phyloP scores from a whole-genome alignment of 805 yeast species.

The Kuraishia piskuri region DNA sequence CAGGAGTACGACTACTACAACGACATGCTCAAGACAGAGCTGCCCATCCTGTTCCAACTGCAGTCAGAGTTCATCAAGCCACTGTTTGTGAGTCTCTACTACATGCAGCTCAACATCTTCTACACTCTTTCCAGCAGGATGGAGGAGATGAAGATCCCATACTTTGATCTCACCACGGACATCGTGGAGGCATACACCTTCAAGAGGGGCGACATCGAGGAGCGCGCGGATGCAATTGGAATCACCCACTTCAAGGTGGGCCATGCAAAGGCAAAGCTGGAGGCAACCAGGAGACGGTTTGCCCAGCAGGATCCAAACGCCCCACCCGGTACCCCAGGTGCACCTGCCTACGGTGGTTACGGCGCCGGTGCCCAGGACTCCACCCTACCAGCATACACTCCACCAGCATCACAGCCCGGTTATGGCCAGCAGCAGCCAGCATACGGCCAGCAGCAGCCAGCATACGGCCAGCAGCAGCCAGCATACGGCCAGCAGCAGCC shows the following conservation, averaged over 20 bases:
- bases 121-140: conserved; percentile 84
- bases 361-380: conserved; percentile 27
- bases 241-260: conserved; percentile 86
- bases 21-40: conserved; percentile 84
- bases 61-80: conserved; percentile 93
- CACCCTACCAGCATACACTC: conserved; percentile 24
- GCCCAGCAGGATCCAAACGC: conserved; percentile 27
- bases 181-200: conserved; percentile 68
- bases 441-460: conserved; percentile 12
- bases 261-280: conserved; percentile 78
- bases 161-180: conserved; percentile 81
- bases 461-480: conserved; percentile 14
- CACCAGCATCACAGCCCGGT: conserved; percentile 24
- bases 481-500: conserved; percentile 16
- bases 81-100: conserved; percentile 86
- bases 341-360: conserved; percentile 12
- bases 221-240: conserved; percentile 81
- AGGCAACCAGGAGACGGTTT: conserved; percentile 65
- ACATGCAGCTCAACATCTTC: conserved; percentile 95
- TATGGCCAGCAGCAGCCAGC: conserved; percentile 14
- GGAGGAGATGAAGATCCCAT: conserved; percentile 96
- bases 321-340: conserved; percentile 18
- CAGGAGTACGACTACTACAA: conserved; percentile 96
- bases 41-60: conserved; percentile 79
- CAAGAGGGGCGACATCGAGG: conserved; percentile 89